Evolutionary conservation across 345 rosid species (phyloP).

Genomic region (Orychophragmus violaceus): DNA sequence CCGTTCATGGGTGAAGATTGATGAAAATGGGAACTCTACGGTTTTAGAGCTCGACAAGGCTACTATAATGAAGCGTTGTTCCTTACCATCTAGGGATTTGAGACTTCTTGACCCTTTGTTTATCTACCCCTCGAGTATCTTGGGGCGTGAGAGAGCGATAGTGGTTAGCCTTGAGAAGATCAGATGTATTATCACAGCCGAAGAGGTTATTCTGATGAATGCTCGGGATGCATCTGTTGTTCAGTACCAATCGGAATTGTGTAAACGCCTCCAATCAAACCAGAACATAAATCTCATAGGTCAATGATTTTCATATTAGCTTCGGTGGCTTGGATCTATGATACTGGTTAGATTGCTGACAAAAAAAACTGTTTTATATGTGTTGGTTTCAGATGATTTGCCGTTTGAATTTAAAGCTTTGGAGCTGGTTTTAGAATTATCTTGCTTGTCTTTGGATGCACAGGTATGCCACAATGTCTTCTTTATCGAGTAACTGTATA

Average conservation of each 20-base stretch:
- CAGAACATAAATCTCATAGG: slow-evolving; percentile 57
- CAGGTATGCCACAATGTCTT: slow-evolving; percentile 45
- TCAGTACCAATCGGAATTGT: slow-evolving; percentile 68
- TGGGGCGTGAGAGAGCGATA: slow-evolving; percentile 92
- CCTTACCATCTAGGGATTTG: slow-evolving; percentile 86
- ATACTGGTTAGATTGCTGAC: slow-evolving; percentile 26
- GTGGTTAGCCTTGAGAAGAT: slow-evolving; percentile 90
- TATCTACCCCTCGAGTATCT: slow-evolving; percentile 81
- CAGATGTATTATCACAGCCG: slow-evolving; percentile 89
- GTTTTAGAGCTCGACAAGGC: slow-evolving; percentile 78
- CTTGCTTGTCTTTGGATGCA: slow-evolving; percentile 83
- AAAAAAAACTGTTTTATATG: neutral
- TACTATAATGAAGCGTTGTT: slow-evolving; percentile 87
- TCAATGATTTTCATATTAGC: neutral
- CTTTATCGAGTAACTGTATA: no score
- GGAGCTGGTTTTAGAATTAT: slow-evolving; percentile 85
- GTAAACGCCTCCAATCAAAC: slow-evolving; percentile 67
- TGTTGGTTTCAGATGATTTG: slow-evolving; percentile 70
- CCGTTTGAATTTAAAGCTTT: slow-evolving; percentile 94
- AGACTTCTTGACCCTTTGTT: slow-evolving; percentile 94
- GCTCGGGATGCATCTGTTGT: slow-evolving; percentile 70
- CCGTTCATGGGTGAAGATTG: slow-evolving; percentile 93
- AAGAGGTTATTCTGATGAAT: slow-evolving; percentile 90
- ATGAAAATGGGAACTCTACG: slow-evolving; percentile 55
- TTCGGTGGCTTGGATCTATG: neutral